Percentiles rank a stretch among this genome's conserved stretches.
These are phyloP conservation scores for Dryadomyces quercivorus DNA, from an alignment of 2,329 filamentous ascomycete genomes.

Conservation along the genomic window DNA sequence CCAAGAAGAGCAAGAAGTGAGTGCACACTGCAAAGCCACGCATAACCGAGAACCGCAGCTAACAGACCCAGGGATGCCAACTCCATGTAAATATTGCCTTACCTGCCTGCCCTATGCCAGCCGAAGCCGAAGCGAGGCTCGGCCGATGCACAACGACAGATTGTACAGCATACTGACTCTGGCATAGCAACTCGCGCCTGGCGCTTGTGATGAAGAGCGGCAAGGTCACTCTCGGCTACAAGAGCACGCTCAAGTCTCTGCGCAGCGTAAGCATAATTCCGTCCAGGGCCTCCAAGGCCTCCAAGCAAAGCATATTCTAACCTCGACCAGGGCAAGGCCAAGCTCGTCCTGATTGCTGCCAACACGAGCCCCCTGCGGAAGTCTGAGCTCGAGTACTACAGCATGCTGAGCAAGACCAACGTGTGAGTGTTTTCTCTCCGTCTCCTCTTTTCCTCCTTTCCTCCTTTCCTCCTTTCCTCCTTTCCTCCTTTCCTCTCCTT, in stretches of 20 bases:
- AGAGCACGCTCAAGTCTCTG: slow-evolving; percentile 42
- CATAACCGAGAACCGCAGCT: no score
- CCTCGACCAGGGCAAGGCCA: slow-evolving; percentile 64
- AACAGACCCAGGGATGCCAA: slow-evolving; percentile 10
- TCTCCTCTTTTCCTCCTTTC: not conserved
- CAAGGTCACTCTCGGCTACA: slow-evolving; percentile 83
- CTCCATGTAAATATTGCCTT: slow-evolving; percentile 9
- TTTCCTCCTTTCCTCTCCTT: no score
- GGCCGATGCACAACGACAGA: slow-evolving; percentile 34
- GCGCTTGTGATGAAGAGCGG: slow-evolving; percentile 53
- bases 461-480: no score
- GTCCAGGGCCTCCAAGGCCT: not conserved
- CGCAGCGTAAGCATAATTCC: slow-evolving; percentile 7
- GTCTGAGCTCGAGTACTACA: slow-evolving; percentile 93
- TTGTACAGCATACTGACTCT: slow-evolving; percentile 31
- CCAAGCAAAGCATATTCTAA: no score
- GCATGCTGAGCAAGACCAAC: slow-evolving; percentile 83
- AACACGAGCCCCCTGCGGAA: slow-evolving; percentile 98
- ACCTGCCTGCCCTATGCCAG: no score
- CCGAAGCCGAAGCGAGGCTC: not conserved
- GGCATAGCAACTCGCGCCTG: slow-evolving; percentile 49
- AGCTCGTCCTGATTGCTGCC: slow-evolving; percentile 82
- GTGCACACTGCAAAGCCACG: not conserved
- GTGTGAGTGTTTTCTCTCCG: slow-evolving; percentile 30
- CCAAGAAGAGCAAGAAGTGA: slow-evolving; percentile 52